These are phyloP conservation scores for Stereocaulon alpinum DNA, from an alignment of 495 filamentous ascomycete genomes.

Conservation along the genomic window DNA sequence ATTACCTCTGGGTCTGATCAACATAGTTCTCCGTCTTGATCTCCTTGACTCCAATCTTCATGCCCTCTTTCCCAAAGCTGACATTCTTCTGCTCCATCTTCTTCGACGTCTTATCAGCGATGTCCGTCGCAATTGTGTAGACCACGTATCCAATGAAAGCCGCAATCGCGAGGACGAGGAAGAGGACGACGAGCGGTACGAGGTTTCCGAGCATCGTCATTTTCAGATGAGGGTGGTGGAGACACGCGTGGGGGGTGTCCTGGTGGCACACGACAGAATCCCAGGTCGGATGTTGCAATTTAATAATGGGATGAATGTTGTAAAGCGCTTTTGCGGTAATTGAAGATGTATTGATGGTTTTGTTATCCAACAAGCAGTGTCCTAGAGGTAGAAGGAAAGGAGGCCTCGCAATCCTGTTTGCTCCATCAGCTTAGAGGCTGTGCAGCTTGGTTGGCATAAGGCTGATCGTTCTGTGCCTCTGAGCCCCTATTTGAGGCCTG, in stretches of 20 bases:
- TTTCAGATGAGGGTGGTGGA: not conserved
- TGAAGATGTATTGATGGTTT: not conserved
- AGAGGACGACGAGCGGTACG: conserved; percentile 62
- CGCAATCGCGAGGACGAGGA: conserved; percentile 50
- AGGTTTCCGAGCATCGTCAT: conserved; percentile 27
- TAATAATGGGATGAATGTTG: not conserved
- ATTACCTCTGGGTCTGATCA: conserved; percentile 66
- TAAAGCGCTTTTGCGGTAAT: not conserved
- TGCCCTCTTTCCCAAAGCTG: conserved; percentile 69
- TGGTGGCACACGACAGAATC: not conserved
- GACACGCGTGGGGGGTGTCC: not conserved
- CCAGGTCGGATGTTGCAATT: not conserved
- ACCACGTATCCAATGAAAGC: conserved; percentile 63
- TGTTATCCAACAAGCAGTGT: not conserved
- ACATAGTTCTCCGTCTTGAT: conserved; percentile 66
- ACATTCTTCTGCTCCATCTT: conserved; percentile 80
- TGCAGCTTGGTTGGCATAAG: not conserved
- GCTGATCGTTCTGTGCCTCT: not conserved
- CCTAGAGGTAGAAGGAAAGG: not conserved
- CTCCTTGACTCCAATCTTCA: conserved; percentile 72
- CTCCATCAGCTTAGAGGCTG: not conserved
- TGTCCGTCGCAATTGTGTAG: conserved; percentile 58
- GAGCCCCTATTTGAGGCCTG: not conserved
- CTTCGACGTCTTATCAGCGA: conserved; percentile 54
- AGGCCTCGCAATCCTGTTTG: not conserved